Conservation (phyloP, 1,284 basidiomycete species). For the Apiotrichum siamense region DNA sequence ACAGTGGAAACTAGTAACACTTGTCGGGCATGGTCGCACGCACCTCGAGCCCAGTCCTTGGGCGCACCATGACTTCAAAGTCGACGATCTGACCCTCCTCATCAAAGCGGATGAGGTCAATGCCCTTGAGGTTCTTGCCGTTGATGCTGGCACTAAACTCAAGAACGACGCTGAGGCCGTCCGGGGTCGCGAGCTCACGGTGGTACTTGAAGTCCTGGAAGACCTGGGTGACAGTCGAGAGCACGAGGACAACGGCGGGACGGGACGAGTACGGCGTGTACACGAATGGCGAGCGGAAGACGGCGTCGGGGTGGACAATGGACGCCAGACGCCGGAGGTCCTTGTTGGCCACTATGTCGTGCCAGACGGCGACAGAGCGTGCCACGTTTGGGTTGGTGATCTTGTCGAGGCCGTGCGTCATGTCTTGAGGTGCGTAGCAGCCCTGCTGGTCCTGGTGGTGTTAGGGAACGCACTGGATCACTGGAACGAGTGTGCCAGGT, state of each 20-base stretch:
- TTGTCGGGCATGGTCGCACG: too few relatives aligned
- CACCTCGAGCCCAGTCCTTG: conserved; percentile 8
- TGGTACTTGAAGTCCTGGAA: conserved; percentile 18
- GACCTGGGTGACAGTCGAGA: conserved; percentile 11
- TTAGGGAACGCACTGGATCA: too few relatives aligned
- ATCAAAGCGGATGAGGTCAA: conserved; percentile 15
- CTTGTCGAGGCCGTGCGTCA: neutral
- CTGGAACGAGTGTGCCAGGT: too few relatives aligned
- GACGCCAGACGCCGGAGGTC: conserved; percentile 5
- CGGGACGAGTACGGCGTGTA: conserved; percentile 6
- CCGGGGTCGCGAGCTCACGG: conserved; percentile 8
- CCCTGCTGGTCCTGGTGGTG: too few relatives aligned
- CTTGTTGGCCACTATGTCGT: conserved; percentile 7
- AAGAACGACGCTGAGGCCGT: conserved; percentile 13
- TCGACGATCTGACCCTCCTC: conserved; percentile 13
- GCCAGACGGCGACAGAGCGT: conserved; percentile 10
- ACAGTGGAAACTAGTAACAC: too few relatives aligned
- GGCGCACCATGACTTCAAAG: conserved; percentile 19
- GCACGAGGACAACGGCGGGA: conserved; percentile 9
- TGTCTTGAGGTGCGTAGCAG: too few relatives aligned
- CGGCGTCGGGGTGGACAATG: conserved; percentile 16
- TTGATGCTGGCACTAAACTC: conserved; percentile 12
- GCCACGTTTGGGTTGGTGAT: conserved; percentile 3
- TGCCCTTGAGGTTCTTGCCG: conserved; percentile 16
- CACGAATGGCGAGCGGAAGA: conserved; percentile 15